Base-by-base conservation (phyloP, 495 filamentous ascomycete genomes). In the Hyaloscypha finlandica region DNA sequence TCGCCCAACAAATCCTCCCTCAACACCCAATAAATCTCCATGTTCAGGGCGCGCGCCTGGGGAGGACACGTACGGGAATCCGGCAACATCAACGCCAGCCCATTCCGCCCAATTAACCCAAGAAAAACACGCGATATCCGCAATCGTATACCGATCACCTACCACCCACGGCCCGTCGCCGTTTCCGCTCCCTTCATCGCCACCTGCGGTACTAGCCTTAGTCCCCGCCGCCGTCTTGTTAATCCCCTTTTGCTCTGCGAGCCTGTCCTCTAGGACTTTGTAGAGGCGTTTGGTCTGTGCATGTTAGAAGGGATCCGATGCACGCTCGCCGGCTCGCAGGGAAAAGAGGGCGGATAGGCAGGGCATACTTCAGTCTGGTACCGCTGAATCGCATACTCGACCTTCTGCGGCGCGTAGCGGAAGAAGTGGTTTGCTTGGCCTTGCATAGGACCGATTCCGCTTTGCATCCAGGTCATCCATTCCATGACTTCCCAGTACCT, bases 381-480 rank as follows among this genome's bases (percentile, higher is more conserved):
- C 25, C 94, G 86, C 66, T 89, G 85, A 69, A 96, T 86, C 61
- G 88, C 92, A 78, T 97, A 97, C 66, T 89, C 80, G 71, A 97
- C 92, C 76, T 86, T 91, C 76, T 94, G 91, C 3, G 93, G 92
- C 6, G 93, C 92, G 70, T 94, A 97, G 74, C 92, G 89, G 45
- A 75, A 80, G 79, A 97, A 97, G 75, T 97, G 93, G 79, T 97
- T 96, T 8, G 93, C 87, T 76, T 97, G 88, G 31, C 90, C 92
- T 61, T 97, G 93, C 93, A 96, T 97, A 8, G 93, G 93, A 1
- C 92, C 93, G 3, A 96, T 78, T 20, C 93, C 93, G 4, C 90
- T 89, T 70, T 91, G 86, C 67, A 85, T 81, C 80, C 84, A 89
- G 73, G 82, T 88, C 25, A 90, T 71, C 93, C 93, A 97, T 76